Evolutionary conservation across 2,329 filamentous ascomycete species (phyloP).

Genomic region (Pseudogymnoascus sp.): DNA sequence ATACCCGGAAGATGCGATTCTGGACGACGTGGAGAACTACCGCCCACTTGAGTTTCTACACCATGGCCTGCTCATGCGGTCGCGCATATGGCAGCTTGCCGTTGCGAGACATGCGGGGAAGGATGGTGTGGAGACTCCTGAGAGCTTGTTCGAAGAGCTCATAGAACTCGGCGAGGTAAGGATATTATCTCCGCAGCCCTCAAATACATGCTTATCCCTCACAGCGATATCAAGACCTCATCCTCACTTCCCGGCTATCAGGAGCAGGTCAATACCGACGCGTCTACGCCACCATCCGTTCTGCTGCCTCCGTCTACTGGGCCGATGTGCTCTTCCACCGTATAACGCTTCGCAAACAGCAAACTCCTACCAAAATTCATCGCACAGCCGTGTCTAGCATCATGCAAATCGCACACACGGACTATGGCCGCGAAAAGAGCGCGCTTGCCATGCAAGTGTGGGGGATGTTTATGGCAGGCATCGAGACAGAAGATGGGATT

Average conservation of each 20-base stretch:
- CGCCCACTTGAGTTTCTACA: neutral
- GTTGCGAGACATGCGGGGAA: neutral
- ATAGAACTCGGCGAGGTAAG: slow-evolving; percentile 4
- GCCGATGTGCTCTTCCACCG: neutral
- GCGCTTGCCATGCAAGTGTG: slow-evolving; percentile 14
- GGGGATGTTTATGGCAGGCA: slow-evolving; percentile 29
- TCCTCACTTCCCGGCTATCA: slow-evolving; percentile 1
- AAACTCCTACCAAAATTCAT: neutral
- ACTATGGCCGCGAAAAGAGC: neutral
- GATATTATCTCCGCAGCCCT: neutral
- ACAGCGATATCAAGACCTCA: neutral
- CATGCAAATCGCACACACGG: neutral
- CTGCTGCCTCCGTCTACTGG: neutral
- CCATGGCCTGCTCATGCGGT: neutral
- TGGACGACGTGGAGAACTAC: slow-evolving; percentile 8
- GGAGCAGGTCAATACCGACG: neutral
- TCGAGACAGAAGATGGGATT: slow-evolving; percentile 28
- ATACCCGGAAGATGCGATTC: slow-evolving; percentile 1
- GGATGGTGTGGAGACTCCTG: neutral
- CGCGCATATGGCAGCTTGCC: slow-evolving; percentile 1
- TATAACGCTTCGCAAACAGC: neutral
- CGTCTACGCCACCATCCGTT: neutral
- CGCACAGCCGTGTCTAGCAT: neutral
- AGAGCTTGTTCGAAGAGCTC: neutral
- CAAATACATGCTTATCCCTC: neutral